Percentiles rank a stretch among this genome's conserved stretches.
These are phyloP conservation scores for Zygotorulaspora mrakii DNA, from an alignment of 1,139 yeast genomes.

Conservation along the genomic window DNA sequence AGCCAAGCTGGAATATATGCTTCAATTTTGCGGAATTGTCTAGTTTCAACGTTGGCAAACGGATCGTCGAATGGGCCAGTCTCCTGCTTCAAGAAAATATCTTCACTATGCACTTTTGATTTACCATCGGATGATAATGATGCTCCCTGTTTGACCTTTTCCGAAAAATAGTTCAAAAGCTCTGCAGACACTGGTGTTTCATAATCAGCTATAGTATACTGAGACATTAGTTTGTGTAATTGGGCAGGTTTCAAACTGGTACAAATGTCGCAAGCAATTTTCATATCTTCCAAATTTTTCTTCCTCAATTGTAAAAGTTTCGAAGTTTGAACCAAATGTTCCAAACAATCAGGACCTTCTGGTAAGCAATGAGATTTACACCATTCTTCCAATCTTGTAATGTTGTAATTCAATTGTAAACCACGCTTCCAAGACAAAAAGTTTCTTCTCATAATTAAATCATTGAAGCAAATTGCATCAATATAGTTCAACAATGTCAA, in stretches of 20 bases:
- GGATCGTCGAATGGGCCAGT: constrained; percentile 84
- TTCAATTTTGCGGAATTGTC: constrained; percentile 86
- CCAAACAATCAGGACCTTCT: constrained; percentile 83
- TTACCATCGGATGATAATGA: constrained; percentile 48
- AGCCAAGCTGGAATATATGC: constrained; percentile 96
- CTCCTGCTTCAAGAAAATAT: constrained; percentile 57
- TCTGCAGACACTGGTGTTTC: constrained; percentile 90
- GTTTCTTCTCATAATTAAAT: constrained; percentile 89
- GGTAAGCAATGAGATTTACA: constrained; percentile 91
- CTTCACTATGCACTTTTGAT: constrained; percentile 43
- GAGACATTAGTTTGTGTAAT: constrained; percentile 85
- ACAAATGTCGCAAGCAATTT: constrained; percentile 90
- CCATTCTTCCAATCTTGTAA: constrained; percentile 97
- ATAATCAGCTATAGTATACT: constrained; percentile 89
- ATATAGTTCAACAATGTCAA: constrained; percentile 80
- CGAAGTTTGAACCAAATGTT: constrained; percentile 90
- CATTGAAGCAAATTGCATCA: constrained; percentile 94
- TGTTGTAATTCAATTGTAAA: constrained; percentile 91
- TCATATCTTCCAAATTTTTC: constrained; percentile 85
- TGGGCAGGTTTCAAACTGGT: constrained; percentile 91
- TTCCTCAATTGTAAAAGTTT: constrained; percentile 89
- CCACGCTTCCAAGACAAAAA: constrained; percentile 98
- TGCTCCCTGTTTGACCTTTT: constrained; percentile 58
- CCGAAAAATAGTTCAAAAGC: constrained; percentile 79
- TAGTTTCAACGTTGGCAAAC: constrained; percentile 77